Evolutionary conservation across 2,329 filamentous ascomycete species (phyloP).

Genomic region (Claviceps pusilla): DNA sequence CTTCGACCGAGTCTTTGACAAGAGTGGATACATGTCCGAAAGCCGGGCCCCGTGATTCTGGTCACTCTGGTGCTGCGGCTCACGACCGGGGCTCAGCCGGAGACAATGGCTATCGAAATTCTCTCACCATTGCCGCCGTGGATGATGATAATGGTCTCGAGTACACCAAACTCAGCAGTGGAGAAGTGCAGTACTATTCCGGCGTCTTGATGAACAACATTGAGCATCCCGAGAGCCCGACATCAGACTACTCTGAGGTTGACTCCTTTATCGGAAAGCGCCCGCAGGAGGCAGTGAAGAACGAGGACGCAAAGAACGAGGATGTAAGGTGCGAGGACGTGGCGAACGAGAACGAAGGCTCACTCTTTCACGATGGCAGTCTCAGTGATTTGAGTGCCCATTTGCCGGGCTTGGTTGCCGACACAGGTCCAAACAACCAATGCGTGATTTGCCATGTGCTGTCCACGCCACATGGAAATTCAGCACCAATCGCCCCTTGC

Average conservation of each 20-base stretch:
- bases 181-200: not conserved
- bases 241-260: constrained; percentile 14
- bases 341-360: constrained; percentile 18
- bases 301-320: constrained; percentile 6
- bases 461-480: not conserved
- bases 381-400: constrained; percentile 20
- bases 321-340: constrained; percentile 10
- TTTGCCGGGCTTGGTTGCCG: constrained; percentile 16
- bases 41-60: not conserved
- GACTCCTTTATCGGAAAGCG: constrained; percentile 18
- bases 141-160: not conserved
- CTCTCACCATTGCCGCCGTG: not conserved
- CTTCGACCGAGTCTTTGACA: constrained; percentile 23
- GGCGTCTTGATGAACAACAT: not conserved
- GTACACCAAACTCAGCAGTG: not conserved
- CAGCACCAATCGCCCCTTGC: constrained; percentile 1
- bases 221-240: constrained; percentile 5
- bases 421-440: not conserved
- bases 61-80: not conserved
- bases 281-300: not conserved
- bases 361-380: constrained; percentile 21
- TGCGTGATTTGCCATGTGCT: constrained; percentile 8
- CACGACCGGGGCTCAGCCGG: constrained; percentile 2
- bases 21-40: constrained; percentile 7
- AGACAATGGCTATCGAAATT: not conserved